Evolutionary conservation across 2,329 filamentous ascomycete species (phyloP), one percentile per base, ranked within the genome.

Genomic region (Tolypocladium paradoxum): DNA sequence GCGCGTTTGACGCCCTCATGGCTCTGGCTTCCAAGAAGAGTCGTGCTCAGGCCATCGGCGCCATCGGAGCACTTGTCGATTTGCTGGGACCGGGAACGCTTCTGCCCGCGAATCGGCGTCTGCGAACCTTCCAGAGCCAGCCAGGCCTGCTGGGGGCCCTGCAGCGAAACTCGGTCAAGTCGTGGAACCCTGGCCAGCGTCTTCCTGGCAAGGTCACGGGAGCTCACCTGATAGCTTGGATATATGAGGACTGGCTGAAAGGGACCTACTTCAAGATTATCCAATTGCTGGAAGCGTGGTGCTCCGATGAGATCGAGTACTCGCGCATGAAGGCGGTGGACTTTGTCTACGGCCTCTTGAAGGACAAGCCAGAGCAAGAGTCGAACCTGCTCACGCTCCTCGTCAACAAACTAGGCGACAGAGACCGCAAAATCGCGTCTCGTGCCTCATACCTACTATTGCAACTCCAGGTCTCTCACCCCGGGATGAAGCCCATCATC

Each of bases 341-440:
- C 59, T 95, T 96, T 62, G 86, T 97, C 37, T 97, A 85, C 66
- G 90, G 92, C 57, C 75, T 99, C 38, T 74, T 99, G 56, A 93
- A 90, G 68, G 91, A 96, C 68, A 99, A 96, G 72, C 92, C 93
- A 0, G 93, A 99, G 69, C 93, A 99, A 66, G 93, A 99, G 69
- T 87, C 92, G 53, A 99, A 99, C 67, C 74, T 99, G 57, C 75
- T 99, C 56, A 84, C 92, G 52, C 75, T 99, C 53, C 73, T 99
- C 54, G 90, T 99, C 60, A 97, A 97, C 75, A 99, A 99, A 70
- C 81, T 99, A 29, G 92, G 95, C 62, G 93, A 99, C 66, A 88
- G 87, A 46, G 90, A 95, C 59, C 90, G 90, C 67, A 99, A 97
- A 70, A 95, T 99, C 62, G 86, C 93, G 1, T 99, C 93, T 4